Base-by-base conservation (phyloP, 345 rosid species). In the Moringa oleifera region DNA sequence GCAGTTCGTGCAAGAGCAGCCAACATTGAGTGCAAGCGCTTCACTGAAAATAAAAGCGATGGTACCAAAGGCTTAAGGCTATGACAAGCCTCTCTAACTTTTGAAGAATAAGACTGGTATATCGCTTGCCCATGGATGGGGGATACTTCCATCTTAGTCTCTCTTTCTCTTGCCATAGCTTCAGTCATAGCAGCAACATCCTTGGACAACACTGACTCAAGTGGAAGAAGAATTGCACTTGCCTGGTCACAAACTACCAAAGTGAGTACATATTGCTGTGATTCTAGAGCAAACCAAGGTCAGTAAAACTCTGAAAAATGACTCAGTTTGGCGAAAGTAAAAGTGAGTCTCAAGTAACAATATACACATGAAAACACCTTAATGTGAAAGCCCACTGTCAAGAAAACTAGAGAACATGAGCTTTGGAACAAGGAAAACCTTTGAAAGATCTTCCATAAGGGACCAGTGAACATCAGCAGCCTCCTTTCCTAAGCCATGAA, bases 41-140 rank as follows among this genome's bases (percentile, higher is more conserved):
- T 79, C 67, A 83, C 95, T 25, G 90, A 79, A 64, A 53, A 57
- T 62, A 69, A 51, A 59, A 80, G 78, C 59, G 95, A 75, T 63
- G 86, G 87, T 58, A 85, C 75, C 73, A 74, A 71, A 36, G 85
- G 87, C 72, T 77, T 82, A 67, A 86, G 72, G 67, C 73, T 75
- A 80, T 82, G 87, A 69, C 58, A 75, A 71, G 87, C 83, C 79
- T 91, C 98, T 79, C 86, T 80, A 76, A 89, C 68, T 77, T 83
- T 83, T 68, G 73, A 68, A 78, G 80, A 63, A 68, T 91, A 89
- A 31, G 98, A 88, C 73, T 86, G 95, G 75, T 88, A 89, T 70
- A 91, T 88, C 25, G 92, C 95, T 72, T 88, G 94, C 66, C 96
- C 96, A 74, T 89, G 96, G 61, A 89, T 82, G 41, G 90, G 90